Percentiles rank a stretch among this genome's conserved stretches.
These are phyloP conservation scores for Phytophthora fragariaefolia DNA, from an alignment of 352 stramenopile species.

Conservation along the genomic window DNA sequence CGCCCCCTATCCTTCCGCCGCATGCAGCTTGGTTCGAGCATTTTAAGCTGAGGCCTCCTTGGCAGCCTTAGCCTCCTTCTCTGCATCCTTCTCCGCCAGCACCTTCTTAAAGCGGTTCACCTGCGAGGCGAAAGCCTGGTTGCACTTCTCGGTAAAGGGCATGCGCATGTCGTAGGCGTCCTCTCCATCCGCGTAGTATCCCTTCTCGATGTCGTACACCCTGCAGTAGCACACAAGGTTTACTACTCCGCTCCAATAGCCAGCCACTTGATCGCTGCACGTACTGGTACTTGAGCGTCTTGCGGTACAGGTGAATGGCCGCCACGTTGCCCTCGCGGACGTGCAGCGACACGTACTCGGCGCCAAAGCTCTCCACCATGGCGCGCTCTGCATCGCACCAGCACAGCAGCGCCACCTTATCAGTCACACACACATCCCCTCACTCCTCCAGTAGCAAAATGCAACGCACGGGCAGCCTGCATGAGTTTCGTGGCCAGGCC, in stretches of 20 bases:
- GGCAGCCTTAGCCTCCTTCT: slow-evolving; percentile 35
- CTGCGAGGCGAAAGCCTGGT: slow-evolving; percentile 84
- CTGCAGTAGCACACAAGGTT: slow-evolving; percentile 37
- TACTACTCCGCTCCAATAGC: background rate
- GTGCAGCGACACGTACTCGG: slow-evolving; percentile 99
- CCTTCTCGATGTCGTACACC: slow-evolving; percentile 98
- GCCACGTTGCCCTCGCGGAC: slow-evolving; percentile 98
- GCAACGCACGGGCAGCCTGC: slow-evolving; percentile 86
- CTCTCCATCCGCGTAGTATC: slow-evolving; percentile 99
- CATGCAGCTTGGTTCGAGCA: slow-evolving; percentile 1
- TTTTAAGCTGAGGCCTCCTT: slow-evolving; percentile 32
- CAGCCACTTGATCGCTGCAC: slow-evolving; percentile 8
- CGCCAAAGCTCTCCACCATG: slow-evolving; percentile 98
- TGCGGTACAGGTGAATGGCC: slow-evolving; percentile 98
- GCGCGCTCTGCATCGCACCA: slow-evolving; percentile 76
- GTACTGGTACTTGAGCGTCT: slow-evolving; percentile 98
- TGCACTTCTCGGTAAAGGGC: slow-evolving; percentile 93
- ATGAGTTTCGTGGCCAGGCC: slow-evolving; percentile 99
- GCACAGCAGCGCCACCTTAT: background rate
- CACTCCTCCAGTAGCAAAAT: background rate
- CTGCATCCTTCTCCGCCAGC: slow-evolving; percentile 70
- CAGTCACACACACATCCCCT: background rate
- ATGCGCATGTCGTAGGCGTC: slow-evolving; percentile 99
- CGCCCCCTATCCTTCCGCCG: background rate
- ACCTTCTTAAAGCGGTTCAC: slow-evolving; percentile 87